Base-by-base conservation (phyloP, 1,284 basidiomycete species). In the Caloboletus firmus region DNA sequence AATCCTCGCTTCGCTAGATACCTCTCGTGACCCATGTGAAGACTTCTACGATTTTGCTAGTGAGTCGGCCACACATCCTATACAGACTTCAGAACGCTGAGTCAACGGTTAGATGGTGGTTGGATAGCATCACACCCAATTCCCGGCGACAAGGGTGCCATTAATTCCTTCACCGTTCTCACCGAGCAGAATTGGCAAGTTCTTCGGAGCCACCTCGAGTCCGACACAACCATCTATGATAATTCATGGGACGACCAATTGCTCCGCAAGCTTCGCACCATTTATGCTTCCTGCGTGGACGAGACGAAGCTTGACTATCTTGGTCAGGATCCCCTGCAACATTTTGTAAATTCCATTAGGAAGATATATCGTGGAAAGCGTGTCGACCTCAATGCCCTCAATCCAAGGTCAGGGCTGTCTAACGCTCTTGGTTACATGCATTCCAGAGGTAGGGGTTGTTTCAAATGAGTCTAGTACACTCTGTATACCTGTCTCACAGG, bases 31-130 rank as follows among this genome's bases (percentile, higher is more conserved):
- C 70, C 96, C 96, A 0, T 99, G 96, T 74, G 91, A 98, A 62
- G 89, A 95, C 73, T 98, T 98, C 70, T 98, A 96, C 70, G 82
- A 89, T 59, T 99, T 89, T 73, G 84, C 93, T 17, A 93, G 91
- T 93, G 64, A 65, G 85, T 79, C 13, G 11, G 37, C 13, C 17
- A 47, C 40, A 52, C 49, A 40, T 40, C 45, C 45, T 54, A 32
- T 12, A 28, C 45, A 45, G 45, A 37, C 43, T 24, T 30, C 41
- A 41, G 18, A n/a, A 31, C 20, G 5, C 49, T 50, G 51, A 60
- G 35, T 32, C 22, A 39, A 26, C 11, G 13, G 10, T 35, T 43
- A 91, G 84, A 83, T 62, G 91, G 91, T 22, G 92, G 92, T 24
- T 98, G 94, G 94, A 77, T 89, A 26, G 81, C 81, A 47, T 73